Percentiles rank a stretch among this genome's conserved stretches.
Conservation (phyloP, 139 green algal genomes). For the Volvox reticuliferus region DNA sequence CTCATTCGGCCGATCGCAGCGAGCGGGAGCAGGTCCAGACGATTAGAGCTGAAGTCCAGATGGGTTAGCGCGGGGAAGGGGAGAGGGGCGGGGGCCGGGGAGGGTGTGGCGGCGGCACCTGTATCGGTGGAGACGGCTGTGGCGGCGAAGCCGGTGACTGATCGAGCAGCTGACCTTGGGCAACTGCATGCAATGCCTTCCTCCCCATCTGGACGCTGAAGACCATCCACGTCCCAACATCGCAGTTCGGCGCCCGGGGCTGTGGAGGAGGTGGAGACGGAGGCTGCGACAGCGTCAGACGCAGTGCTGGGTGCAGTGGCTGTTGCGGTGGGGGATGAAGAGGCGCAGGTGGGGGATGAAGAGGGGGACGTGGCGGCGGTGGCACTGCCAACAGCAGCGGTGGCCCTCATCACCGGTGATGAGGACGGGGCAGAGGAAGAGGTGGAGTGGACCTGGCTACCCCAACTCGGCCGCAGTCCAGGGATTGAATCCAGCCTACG, state of each 20-base stretch:
- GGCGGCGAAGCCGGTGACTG: too few species aligned
- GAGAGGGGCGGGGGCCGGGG: background rate
- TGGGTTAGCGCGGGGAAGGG: background rate
- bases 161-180: too few species aligned
- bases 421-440: too few species aligned
- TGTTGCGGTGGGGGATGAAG: background rate
- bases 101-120: too few species aligned
- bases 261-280: background rate
- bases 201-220: too few species aligned
- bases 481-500: background rate
- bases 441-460: background rate
- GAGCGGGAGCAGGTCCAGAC: background rate
- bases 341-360: background rate
- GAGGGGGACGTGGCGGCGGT: background rate
- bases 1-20: background rate
- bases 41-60: constrained; percentile 9
- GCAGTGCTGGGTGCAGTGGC: background rate
- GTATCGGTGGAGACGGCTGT: background rate
- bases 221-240: too few species aligned
- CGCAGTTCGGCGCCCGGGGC: too few species aligned
- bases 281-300: background rate
- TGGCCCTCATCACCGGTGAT: too few species aligned
- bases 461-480: background rate
- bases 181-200: too few species aligned
- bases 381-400: background rate